These are phyloP conservation scores for Pestalotiopsis fici DNA, from an alignment of 2,329 filamentous ascomycete genomes.

Conservation along the genomic window DNA sequence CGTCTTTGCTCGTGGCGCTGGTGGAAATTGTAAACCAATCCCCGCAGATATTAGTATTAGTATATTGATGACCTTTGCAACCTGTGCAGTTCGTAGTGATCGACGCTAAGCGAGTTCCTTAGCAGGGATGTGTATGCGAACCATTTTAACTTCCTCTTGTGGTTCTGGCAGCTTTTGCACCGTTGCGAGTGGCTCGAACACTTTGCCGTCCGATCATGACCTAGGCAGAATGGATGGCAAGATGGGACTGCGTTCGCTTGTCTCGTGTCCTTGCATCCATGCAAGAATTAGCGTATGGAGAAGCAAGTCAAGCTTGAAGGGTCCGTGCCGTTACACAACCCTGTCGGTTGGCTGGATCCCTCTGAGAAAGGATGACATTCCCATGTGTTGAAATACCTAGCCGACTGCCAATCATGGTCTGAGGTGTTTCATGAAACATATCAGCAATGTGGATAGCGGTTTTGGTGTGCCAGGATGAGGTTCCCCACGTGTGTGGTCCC, in stretches of 20 bases:
- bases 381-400: neutral
- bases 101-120: neutral
- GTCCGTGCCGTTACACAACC: neutral
- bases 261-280: neutral
- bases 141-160: neutral
- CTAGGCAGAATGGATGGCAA: too few species aligned
- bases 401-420: neutral
- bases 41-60: too few species aligned
- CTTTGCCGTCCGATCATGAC: neutral
- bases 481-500: neutral
- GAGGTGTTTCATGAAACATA: neutral
- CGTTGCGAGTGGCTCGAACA: neutral
- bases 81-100: neutral
- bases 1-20: too few species aligned
- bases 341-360: neutral
- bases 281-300: neutral
- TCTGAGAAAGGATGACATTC: neutral
- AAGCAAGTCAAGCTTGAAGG: neutral
- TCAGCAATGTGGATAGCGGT: neutral
- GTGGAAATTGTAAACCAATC: too few species aligned
- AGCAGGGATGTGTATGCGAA: neutral
- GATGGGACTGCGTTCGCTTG: neutral
- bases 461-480: neutral
- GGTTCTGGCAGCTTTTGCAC: neutral
- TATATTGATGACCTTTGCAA: neutral